A percentile compares a stretch with the other conserved stretches of the same genome.
phyloP scores from a whole-genome alignment of 208 protist genomes.

The Wallacemonas sp. region DNA sequence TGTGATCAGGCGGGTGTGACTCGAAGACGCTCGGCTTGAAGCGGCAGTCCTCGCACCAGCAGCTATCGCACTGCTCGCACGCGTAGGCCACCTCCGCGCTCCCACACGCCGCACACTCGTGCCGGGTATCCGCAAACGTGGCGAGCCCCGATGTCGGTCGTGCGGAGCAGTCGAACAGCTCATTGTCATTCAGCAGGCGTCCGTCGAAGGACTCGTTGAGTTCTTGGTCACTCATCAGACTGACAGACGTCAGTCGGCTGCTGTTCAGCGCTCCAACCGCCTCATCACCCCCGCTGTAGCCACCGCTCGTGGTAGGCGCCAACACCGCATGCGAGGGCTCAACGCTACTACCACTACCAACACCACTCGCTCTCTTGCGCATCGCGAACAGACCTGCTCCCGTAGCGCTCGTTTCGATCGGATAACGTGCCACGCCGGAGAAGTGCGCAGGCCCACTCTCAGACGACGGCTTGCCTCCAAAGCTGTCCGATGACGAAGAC shows the following conservation, averaged over 20 bases:
- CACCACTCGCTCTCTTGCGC: too few relatives aligned
- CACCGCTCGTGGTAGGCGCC: too few relatives aligned
- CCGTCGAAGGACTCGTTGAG: conserved; percentile 2
- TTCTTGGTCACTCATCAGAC: conserved; percentile 5
- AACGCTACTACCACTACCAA: too few relatives aligned
- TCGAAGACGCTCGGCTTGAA: conserved; percentile 25
- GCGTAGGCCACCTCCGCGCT: conserved; percentile 36
- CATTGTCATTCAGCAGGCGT: not conserved
- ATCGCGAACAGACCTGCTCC: too few relatives aligned
- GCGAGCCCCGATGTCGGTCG: conserved; percentile 21
- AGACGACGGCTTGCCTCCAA: not conserved
- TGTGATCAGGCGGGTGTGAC: conserved; percentile 38
- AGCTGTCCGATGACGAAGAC: not conserved
- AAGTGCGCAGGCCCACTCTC: too few relatives aligned
- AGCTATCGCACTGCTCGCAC: conserved; percentile 56
- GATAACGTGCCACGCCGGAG: too few relatives aligned
- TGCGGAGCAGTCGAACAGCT: not conserved
- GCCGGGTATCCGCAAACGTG: conserved; percentile 38
- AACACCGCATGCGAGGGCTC: too few relatives aligned
- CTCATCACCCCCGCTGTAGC: too few relatives aligned
- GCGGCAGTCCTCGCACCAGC: conserved; percentile 64
- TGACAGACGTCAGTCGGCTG: not conserved
- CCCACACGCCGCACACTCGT: conserved; percentile 56
- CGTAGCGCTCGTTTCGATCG: too few relatives aligned
- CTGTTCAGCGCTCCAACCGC: too few relatives aligned